A percentile compares a stretch with the other conserved stretches of the same genome.
Evolutionary conservation across 2,329 filamentous ascomycete genomes (phyloP).

Genomic region (Colletotrichum sp.): DNA sequence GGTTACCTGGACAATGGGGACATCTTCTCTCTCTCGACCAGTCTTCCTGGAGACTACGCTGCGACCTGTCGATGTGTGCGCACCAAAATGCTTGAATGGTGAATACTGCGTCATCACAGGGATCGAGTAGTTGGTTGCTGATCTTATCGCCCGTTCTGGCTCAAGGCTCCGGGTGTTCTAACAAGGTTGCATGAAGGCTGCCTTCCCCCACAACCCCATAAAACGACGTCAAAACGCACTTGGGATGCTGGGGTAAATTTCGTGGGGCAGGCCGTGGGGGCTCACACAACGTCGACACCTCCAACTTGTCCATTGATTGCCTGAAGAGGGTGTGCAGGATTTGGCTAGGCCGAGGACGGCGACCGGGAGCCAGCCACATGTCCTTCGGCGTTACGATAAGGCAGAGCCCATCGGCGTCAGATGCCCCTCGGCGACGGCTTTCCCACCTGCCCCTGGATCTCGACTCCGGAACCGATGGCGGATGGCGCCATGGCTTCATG

Average conservation of each 20-base stretch:
- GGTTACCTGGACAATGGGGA: background rate
- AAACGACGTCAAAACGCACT: slow-evolving; percentile 21
- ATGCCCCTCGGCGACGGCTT: background rate
- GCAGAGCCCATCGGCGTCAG: background rate
- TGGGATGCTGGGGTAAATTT: slow-evolving; percentile 11
- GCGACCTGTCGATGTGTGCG: background rate
- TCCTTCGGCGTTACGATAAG: slow-evolving; percentile 10
- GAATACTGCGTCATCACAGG: slow-evolving; percentile 1
- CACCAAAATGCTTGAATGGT: background rate
- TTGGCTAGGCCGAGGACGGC: background rate
- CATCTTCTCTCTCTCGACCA: background rate
- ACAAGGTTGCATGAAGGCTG: slow-evolving; percentile 20
- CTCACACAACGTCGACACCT: slow-evolving; percentile 7
- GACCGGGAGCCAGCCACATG: background rate
- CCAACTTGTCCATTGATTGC: background rate
- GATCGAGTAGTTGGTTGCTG: background rate
- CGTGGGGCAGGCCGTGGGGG: slow-evolving; percentile 17
- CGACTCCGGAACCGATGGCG: background rate
- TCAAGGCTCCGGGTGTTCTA: slow-evolving; percentile 3
- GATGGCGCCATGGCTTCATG: background rate
- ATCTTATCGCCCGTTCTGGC: background rate
- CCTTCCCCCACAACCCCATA: slow-evolving; percentile 21
- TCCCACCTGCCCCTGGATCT: background rate
- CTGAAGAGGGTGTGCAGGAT: slow-evolving; percentile 7
- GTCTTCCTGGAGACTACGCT: background rate